Conservation (phyloP, 306 rosid genomes). For the Cucumis sativus region Cucumber_9930_V3 NC_026661.2:4763001-4763500, state of each 20-base stretch:
- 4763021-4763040: background rate
- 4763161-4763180: constrained; percentile 90
- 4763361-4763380: constrained; percentile 67
- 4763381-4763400: constrained; percentile 98
- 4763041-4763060: background rate
- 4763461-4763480: background rate
- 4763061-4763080: constrained; percentile 19
- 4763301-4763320: constrained; percentile 2
- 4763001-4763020: background rate
- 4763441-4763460: background rate
- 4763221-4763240: background rate
- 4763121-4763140: constrained; percentile 87
- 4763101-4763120: constrained; percentile 99
- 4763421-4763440: constrained; percentile 29
- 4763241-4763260: background rate
- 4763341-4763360: constrained; percentile 42
- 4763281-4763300: background rate
- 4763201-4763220: background rate
- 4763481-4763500: background rate
- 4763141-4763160: constrained; percentile 90
- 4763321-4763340: constrained; percentile 97
- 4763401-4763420: constrained; percentile 99
- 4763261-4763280: background rate
- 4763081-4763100: constrained; percentile 97
- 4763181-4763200: constrained; percentile 63